A percentile compares a stretch with the other conserved stretches of the same genome.
phyloP scores from a whole-genome alignment of 345 rosid species.

The Lagerstroemia speciosa region DNA sequence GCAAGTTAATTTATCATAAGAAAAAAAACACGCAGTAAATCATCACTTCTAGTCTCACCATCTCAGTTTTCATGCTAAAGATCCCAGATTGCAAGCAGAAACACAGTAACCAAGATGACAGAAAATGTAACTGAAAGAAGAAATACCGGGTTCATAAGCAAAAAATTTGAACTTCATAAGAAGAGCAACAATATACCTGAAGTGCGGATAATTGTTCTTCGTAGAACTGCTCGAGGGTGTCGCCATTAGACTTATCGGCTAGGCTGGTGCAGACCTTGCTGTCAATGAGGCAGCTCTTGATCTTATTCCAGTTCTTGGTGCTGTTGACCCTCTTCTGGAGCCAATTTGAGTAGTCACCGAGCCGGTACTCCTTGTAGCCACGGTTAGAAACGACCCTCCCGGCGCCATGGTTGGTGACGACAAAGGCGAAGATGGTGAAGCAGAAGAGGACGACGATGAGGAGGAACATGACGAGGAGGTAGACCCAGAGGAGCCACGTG shows the following conservation, averaged over 20 bases:
- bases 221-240: constrained; percentile 9
- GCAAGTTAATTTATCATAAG: too few species aligned
- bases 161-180: neutral
- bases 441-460: constrained; percentile 17
- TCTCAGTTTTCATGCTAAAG: too few species aligned
- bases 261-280: constrained; percentile 16
- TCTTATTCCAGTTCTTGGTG: constrained; percentile 19
- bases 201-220: constrained; percentile 13
- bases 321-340: constrained; percentile 15
- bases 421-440: constrained; percentile 22
- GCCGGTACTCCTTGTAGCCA: constrained; percentile 17
- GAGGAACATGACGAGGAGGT: constrained; percentile 24
- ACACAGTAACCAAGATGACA: too few species aligned
- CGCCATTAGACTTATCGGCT: neutral
- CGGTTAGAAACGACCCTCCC: constrained; percentile 12
- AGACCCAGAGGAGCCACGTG: constrained; percentile 16
- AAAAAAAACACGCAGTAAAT: too few species aligned
- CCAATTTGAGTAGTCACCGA: constrained; percentile 23
- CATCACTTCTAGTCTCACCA: too few species aligned
- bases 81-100: too few species aligned
- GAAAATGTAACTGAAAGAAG: too few species aligned
- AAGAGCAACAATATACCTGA: constrained; percentile 13
- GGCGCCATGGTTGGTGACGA: constrained; percentile 22
- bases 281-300: constrained; percentile 22
- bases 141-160: too few species aligned